Percentiles rank a stretch among this genome's conserved stretches.
Evolutionary conservation across 768 basidiomycete genomes (phyloP).

Genomic region (Hortiboletus flavorubellus): DNA sequence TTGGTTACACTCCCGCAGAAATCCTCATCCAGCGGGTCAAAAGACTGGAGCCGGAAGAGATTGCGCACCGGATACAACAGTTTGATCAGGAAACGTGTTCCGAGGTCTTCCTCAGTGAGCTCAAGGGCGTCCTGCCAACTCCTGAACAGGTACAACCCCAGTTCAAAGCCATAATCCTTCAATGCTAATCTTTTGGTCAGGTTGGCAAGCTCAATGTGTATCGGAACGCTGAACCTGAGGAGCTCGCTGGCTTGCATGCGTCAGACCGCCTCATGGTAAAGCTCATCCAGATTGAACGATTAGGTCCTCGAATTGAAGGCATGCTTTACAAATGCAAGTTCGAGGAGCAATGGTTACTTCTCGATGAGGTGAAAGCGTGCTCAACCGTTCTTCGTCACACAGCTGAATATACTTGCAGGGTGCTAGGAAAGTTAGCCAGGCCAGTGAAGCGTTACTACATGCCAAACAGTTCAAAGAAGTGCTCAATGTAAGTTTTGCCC

Average conservation of each 20-base stretch:
- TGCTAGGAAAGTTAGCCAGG: conserved; percentile 75
- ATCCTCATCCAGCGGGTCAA: conserved; percentile 89
- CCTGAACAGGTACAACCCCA: conserved; percentile 70
- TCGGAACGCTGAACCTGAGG: conserved; percentile 80
- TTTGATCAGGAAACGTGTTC: conserved; percentile 88
- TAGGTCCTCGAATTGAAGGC: conserved; percentile 86
- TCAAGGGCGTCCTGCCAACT: conserved; percentile 84
- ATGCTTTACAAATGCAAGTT: conserved; percentile 93
- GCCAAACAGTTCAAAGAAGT: conserved; percentile 90
- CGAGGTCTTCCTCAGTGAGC: conserved; percentile 83
- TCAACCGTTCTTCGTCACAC: neutral
- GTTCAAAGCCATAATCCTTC: neutral
- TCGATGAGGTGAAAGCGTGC: conserved; percentile 63
- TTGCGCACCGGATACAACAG: conserved; percentile 77
- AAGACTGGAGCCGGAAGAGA: conserved; percentile 81
- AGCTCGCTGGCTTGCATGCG: conserved; percentile 85
- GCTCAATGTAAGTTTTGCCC: conserved; percentile 59
- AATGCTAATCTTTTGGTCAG: conserved; percentile 32
- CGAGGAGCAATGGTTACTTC: conserved; percentile 76
- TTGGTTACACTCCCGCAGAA: conserved; percentile 45
- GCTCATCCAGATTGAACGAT: conserved; percentile 88
- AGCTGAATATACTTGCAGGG: conserved; percentile 45
- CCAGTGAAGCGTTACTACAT: conserved; percentile 72
- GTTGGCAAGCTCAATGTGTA: conserved; percentile 89
- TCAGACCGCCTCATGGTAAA: conserved; percentile 97